Base-by-base conservation (phyloP, 208 protist genomes). In the Trypanosoma scelopori region DNA sequence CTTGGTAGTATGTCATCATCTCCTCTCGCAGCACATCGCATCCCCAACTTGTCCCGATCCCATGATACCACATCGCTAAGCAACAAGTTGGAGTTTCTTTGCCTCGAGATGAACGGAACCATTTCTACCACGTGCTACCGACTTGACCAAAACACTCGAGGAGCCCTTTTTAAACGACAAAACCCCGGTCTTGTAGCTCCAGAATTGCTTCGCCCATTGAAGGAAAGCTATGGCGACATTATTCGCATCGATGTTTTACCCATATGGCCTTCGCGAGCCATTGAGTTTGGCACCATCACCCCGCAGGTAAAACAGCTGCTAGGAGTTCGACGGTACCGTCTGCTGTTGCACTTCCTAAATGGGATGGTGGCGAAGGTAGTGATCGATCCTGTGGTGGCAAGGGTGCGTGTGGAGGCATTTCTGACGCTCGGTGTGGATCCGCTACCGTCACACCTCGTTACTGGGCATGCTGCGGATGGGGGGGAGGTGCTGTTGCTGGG, bases 81-180 rank as follows among this genome's bases (percentile, higher is more conserved):
- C 12, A 89, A 84, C 55, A 78, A 76, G 23, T 70, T 94, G 41
- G 81, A 91, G 57, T 86, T 91, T 59, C 25, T 91, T 51, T 84
- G 81, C 69, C 61, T 94, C 39, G 83, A 90, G 28, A 72, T 60
- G 20, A 84, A 92, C 55, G 89, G 89, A 27, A 91, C 89, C 20
- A 76, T 92, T 51, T 69, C 76, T 30, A 89, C 74, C 23, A 83
- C 79, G 6, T 82, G 79, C 53, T 94, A 86, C 55, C 60, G 66
- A 32, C 89, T 89, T 65, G 84, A 81, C 9, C 71, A 70, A 13
- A 81, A 91, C 57, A 79, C 75, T 42, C 76, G 85, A 58, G 74
- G 79, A n/a, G 85, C 78, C 51, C 84, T 85, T 62, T 65, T 76
- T 11, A 82, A 82, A 65, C 76, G 89, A 71, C 79, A 79, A 22